Evolutionary conservation across 768 basidiomycete genomes (phyloP).

Genomic region (Leccinum aurantiacum): DNA sequence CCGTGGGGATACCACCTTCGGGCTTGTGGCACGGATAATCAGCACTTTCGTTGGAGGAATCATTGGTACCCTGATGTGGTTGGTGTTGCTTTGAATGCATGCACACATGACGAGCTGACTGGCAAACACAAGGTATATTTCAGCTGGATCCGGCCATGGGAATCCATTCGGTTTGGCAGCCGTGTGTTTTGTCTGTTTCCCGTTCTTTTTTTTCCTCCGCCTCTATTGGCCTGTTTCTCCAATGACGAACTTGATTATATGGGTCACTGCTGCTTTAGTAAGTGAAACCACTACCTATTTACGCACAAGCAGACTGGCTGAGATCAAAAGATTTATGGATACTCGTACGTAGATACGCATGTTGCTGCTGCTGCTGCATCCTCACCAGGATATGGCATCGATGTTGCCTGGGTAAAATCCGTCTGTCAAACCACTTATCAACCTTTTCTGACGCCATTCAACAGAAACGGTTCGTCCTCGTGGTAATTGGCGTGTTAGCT

Average conservation of each 20-base stretch:
- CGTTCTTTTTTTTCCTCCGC: conserved; percentile 67
- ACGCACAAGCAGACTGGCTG: not conserved
- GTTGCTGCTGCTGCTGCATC: conserved; percentile 40
- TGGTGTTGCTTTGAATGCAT: conserved; percentile 16
- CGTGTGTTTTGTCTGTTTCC: conserved; percentile 65
- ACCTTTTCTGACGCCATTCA: not conserved
- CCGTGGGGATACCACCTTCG: conserved; percentile 73
- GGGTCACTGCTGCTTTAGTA: conserved; percentile 62
- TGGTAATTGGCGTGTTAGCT: conserved; percentile 67
- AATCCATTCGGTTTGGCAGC: conserved; percentile 72
- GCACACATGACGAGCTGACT: not conserved
- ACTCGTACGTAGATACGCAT: conserved; percentile 66
- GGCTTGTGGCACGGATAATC: conserved; percentile 55
- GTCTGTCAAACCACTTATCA: not conserved
- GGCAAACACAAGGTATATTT: conserved; percentile 56
- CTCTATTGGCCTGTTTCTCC: conserved; percentile 74
- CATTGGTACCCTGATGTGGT: conserved; percentile 69
- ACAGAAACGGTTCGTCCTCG: conserved; percentile 68
- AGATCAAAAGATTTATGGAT: conserved; percentile 58
- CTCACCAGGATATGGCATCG: conserved; percentile 57
- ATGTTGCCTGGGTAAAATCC: conserved; percentile 68
- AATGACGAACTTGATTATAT: conserved; percentile 69
- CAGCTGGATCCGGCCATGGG: conserved; percentile 56
- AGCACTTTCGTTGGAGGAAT: conserved; percentile 68
- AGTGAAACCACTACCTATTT: conserved; percentile 13